Evolutionary conservation across 2,329 filamentous ascomycete species (phyloP), one percentile per base, ranked within the genome.

Genomic region (Aspergillus fijiensis): DNA sequence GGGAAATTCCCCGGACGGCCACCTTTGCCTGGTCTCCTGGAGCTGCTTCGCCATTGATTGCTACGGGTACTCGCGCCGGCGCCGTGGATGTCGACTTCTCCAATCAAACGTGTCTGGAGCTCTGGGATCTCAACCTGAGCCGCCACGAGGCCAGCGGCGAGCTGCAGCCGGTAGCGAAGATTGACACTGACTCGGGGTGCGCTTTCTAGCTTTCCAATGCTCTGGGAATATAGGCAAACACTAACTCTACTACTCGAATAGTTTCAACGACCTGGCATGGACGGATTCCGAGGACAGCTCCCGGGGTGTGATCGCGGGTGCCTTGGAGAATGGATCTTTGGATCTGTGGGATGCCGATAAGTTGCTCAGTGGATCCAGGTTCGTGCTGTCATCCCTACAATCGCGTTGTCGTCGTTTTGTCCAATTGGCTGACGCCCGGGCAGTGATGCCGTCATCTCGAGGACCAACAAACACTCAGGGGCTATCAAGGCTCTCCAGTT

Each of bases 241-340:
- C 71, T 76, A 60, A 76, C 65, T 39, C 31, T 7, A 16, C 16
- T 25, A n/a, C 53, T 31, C 57, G 48, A 63, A 49, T 72, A 96
- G 95, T 71, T 99, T 99, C 78, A 95, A 97, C 77, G 95, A 98
- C 74, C 90, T 99, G 75, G 92, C 94, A 62, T 99, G 95, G 95
- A 89, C 92, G 59, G 87, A 90, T 66, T 87, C 91, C 51, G 90
- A 88, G 68, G 88, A 89, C 62, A 88, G 92, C 64, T 88, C 91
- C 14, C 85, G 87, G 67, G 95, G 96, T 66, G 89, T 99, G 74
- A 95, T 99, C 78, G 95, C 95, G 56, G 95, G 93, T 74, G 95
- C 92, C 64, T 84, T 98, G 64, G 96, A 99, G 77, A 97, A 94
- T 79, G 95, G 96, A 61, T 90, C 92, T 45, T 84, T 99, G 65